phyloP scores from a whole-genome alignment of 148 eudicot genomes.

The Arbutus unedo region DNA sequence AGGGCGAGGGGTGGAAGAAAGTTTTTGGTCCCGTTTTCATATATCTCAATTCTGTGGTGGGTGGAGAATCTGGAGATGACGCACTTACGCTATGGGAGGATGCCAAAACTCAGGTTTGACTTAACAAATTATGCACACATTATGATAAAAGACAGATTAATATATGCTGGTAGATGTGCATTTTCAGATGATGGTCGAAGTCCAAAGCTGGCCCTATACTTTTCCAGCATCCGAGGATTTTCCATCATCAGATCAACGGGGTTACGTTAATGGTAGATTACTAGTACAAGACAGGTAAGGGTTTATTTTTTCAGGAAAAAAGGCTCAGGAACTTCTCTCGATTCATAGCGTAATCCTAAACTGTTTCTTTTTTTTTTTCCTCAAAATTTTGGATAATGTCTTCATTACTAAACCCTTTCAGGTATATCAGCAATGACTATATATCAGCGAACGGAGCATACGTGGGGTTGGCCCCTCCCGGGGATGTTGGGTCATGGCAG shows the following conservation, averaged over 20 bases:
- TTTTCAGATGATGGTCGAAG: slow-evolving; percentile 47
- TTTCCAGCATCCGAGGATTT: slow-evolving; percentile 81
- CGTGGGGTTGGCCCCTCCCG: slow-evolving; percentile 87
- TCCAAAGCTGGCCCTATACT: slow-evolving; percentile 78
- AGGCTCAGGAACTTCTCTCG: not conserved
- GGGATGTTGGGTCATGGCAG: slow-evolving; percentile 92
- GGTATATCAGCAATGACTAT: slow-evolving; percentile 42
- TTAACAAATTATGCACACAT: not conserved
- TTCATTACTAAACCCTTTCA: slow-evolving; percentile 14
- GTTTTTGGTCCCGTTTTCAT: slow-evolving; percentile 94
- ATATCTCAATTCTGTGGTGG: slow-evolving; percentile 55
- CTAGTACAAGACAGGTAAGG: slow-evolving; percentile 59
- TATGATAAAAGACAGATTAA: not conserved
- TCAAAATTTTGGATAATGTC: not conserved
- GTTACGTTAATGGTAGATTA: slow-evolving; percentile 60
- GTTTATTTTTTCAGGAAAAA: not conserved
- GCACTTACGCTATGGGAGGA: slow-evolving; percentile 80
- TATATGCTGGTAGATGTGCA: not conserved
- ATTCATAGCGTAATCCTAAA: too few species aligned
- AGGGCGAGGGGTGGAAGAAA: slow-evolving; percentile 85
- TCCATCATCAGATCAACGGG: slow-evolving; percentile 64
- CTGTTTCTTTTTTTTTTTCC: not conserved
- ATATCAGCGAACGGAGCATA: slow-evolving; percentile 62
- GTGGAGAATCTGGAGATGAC: slow-evolving; percentile 33
- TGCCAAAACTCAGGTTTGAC: slow-evolving; percentile 74